phyloP scores from a whole-genome alignment of 768 basidiomycete genomes.

The Phlegmacium glaucopus region DNA sequence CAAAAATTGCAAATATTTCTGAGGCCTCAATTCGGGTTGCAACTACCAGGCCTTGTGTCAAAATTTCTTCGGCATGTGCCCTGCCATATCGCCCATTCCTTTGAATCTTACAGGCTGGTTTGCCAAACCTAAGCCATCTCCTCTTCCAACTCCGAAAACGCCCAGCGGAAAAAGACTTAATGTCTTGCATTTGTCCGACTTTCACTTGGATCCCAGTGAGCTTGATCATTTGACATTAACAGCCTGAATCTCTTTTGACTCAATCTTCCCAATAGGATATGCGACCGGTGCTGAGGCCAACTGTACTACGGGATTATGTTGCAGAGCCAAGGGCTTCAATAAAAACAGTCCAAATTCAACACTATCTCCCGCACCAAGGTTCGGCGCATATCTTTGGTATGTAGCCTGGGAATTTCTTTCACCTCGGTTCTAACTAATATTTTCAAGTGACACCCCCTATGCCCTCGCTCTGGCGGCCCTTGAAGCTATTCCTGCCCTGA shows the following conservation, averaged over 20 bases:
- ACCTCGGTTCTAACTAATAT: background rate
- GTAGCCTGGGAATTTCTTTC: background rate
- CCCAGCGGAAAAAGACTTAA: constrained; percentile 65
- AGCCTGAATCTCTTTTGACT: background rate
- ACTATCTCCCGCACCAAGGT: constrained; percentile 62
- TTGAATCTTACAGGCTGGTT: constrained; percentile 71
- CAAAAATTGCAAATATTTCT: background rate
- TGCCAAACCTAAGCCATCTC: constrained; percentile 70
- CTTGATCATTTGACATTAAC: background rate
- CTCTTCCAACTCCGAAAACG: constrained; percentile 54
- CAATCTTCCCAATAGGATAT: constrained; percentile 42
- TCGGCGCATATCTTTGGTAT: constrained; percentile 60
- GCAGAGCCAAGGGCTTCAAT: constrained; percentile 54
- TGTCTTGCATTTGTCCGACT: constrained; percentile 73
- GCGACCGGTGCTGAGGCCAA: constrained; percentile 70
- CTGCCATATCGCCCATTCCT: constrained; percentile 52
- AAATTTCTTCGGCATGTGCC: constrained; percentile 54
- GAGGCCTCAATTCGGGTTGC: background rate
- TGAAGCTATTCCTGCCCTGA: constrained; percentile 62
- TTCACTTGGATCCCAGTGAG: constrained; percentile 73
- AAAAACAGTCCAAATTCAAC: constrained; percentile 44
- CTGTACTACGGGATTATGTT: constrained; percentile 65
- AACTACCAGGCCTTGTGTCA: constrained; percentile 46
- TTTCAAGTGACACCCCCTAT: constrained; percentile 56
- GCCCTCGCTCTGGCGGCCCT: constrained; percentile 58